Base-by-base conservation (phyloP, 1,284 basidiomycete species). In the Leccinum fuscescens region DNA sequence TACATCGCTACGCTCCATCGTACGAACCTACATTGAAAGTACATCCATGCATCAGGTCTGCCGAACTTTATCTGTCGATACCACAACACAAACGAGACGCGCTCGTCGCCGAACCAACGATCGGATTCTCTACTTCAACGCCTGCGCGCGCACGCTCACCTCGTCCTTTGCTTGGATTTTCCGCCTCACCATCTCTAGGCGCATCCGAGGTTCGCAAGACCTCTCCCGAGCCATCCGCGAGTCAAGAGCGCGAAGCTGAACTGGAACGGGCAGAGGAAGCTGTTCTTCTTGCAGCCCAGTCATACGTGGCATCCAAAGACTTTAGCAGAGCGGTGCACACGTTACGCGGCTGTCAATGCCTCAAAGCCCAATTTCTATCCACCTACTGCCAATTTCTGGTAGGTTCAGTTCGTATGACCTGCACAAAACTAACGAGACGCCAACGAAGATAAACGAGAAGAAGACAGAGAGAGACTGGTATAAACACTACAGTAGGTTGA, bases 381-480 rank as follows among this genome's bases (percentile, higher is more conserved):
- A 76, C 89, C 39, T 98, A 98, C 72, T 85, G 91, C 60, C 85
- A 86, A 62, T 98, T 90, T 73, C 78, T 98, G 72, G 95, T 96
- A 72, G 80, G 90, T 79, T 35, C 37, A 15, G 11, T 51, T 31
- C 39, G 37, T 56, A 49, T 17, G 3, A 39, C 60, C 49, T 53
- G 24, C 15, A n/a, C n/a, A 39, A 24, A 44, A 46, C 22, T 60
- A 33, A 61, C 42, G 29, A 64, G 35, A 58, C 31, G 1, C 24
- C 24, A 29, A 50, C 54, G 8, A 69, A 88, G 88, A 84, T 82
- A 55, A 80, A 80, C 65, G 89, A 92, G 76, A 89, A 85, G 71
- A 81, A 81, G 61, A 84, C 88, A 2, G 78, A 86, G 65, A 76
- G 83, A 64, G 84, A 88, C 57, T 91, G 89, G 89, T 86, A 89